Evolutionary conservation across 768 basidiomycete species (phyloP), one percentile per base, ranked within the genome.

Genomic region (Mycena leptocephala): DNA sequence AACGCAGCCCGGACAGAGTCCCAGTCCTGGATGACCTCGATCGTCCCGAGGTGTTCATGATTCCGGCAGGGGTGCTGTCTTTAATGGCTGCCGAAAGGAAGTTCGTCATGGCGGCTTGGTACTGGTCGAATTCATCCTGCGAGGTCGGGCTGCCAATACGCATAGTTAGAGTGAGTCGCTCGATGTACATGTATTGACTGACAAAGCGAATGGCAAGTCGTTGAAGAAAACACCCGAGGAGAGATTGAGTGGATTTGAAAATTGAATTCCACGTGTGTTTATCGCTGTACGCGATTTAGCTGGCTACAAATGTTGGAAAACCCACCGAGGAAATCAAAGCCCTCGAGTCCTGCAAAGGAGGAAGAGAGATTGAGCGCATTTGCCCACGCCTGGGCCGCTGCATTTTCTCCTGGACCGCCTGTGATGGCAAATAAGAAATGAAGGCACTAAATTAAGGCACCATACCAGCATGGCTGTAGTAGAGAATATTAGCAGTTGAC

Each of bases 371-470:
- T 58, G 3, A 69, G 39, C 10, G 67, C 67, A 22, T 32, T 69
- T 11, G 26, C 35, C 67, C 55, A 69, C 2, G 55, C 55, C 13
- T 56, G 26, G 0, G 67, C 56, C 20, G 65, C 62, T 3, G 76
- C 79, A 43, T 80, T 75, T 16, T 48, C 24, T 10, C 71, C 76
- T 1, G 79, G 79, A 9, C 79, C 79, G 26, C 76, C 79, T 73
- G 62, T 18, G 39, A 39, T 16, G 3, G n/a, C 8, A n/a, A 8
- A 24, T 24, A n/a, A 51, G 48, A 24, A 22, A 6, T 24, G n/a
- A 51, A 24, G 8, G n/a, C 9, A 13, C 48, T 2, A 24, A 8
- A 51, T 14, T 20, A 0, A 8, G 20, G 20, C 30, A 9, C n/a
- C 7, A 65, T 51, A 66, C 67, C 67, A n/a, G 67, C 67, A 69